Percentiles rank a stretch among this genome's conserved stretches.
These are phyloP conservation scores for Westerdykella aurantiaca DNA, from an alignment of 2,329 filamentous ascomycete species.

Conservation along the genomic window DNA sequence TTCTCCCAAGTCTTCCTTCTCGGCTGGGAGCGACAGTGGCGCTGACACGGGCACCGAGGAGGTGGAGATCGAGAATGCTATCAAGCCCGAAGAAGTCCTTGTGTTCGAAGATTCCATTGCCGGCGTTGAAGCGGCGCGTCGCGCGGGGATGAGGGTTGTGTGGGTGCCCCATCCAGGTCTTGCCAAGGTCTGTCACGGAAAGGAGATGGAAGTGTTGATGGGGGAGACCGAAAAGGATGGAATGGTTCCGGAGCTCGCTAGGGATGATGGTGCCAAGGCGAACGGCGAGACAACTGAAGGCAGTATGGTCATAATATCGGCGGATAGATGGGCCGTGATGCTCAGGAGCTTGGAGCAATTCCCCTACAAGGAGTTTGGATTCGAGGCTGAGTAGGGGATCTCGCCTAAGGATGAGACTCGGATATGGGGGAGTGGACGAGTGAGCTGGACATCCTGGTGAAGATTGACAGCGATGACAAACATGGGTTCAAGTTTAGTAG, in stretches of 20 bases:
- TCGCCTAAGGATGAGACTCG: no score
- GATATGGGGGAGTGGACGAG: no score
- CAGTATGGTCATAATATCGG: conserved; percentile 1
- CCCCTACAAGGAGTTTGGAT: no score
- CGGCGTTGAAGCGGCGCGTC: conserved; percentile 28
- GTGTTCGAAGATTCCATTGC: conserved; percentile 34
- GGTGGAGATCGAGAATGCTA: conserved; percentile 6
- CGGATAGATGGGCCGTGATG: conserved; percentile 12
- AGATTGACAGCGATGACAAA: no score
- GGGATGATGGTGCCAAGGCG: background rate
- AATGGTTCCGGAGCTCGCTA: background rate
- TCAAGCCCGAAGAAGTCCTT: conserved; percentile 25
- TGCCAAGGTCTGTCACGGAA: conserved; percentile 7
- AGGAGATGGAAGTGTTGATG: conserved; percentile 11
- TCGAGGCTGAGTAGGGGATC: no score
- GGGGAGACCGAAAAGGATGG: conserved; percentile 9
- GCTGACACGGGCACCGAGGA: background rate
- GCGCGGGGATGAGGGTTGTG: conserved; percentile 33
- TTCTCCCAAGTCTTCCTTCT: background rate
- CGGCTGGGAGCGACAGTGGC: no score
- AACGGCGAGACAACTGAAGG: background rate
- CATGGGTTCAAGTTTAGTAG: no score
- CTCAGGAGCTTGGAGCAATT: conserved; percentile 9
- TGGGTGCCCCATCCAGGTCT: conserved; percentile 32
- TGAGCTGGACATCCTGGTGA: no score